Base-by-base conservation (phyloP, 164 flowering plant genomes). In the Kingdonia uniflora region DNA sequence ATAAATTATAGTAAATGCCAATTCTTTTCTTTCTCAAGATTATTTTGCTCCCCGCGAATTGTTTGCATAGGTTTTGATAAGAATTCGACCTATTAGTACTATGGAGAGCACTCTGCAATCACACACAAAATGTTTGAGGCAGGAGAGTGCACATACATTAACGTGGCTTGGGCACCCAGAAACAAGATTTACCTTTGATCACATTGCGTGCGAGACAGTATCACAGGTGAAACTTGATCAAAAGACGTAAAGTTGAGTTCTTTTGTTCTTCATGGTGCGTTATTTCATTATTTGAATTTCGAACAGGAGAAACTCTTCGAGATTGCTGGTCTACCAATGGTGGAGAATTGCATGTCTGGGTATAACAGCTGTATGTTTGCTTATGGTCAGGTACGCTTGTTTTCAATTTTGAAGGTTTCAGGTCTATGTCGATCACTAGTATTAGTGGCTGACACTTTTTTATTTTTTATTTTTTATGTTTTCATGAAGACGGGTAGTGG, bases 301-400 rank as follows among this genome's bases (percentile, higher is more conserved):
- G 8, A 3, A 41, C 11, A 89, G 97, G 95, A 84, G 72, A 76
- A 76, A 60, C 84, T 89, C 42, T 89, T 89, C 69, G 70, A 62
- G 61, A 86, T 78, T 51, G 94, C 85, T 50, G 95, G 95, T 26
- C 48, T 84, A 54, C 95, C 95, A 38, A 86, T 86, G 84, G 95
- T 89, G 68, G 97, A 89, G 68, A 89, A 89, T 66, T 89, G 95
- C 74, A 73, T 89, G 92, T 82, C 90, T 63, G 97, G 97, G 16
- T 89, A 89, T 57, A 86, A 89, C 49, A 89, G 97, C 64, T 89
- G 94, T 60, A 80, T 86, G 82, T 89, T 89, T 75, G 97, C 97
- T 29, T 89, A 84, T 66, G 97, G 97, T 22, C 95, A 89, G 90
- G 97, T 86, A 71, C 38, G 16, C 8, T 8, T 29, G 35, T 29